Conservation (phyloP, 2,329 filamentous ascomycete species). For the Pezicula radicicola region DNA sequence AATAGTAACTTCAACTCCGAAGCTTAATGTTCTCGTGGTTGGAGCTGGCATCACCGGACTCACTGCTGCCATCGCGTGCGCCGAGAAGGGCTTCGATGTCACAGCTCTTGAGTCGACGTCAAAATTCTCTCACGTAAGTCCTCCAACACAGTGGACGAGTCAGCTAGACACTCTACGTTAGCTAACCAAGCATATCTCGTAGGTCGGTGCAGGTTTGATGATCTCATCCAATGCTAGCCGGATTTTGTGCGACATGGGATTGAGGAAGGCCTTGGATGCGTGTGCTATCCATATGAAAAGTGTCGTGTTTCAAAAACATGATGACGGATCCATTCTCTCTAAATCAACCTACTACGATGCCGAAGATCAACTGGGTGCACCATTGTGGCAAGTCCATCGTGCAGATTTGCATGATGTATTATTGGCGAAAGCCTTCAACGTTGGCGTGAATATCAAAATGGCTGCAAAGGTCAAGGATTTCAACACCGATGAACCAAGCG, state of each 20-base stretch:
- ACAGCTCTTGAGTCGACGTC: background rate
- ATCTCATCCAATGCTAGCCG: no score
- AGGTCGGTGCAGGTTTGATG: no score
- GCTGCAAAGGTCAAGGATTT: no score
- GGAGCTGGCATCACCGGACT: conserved; percentile 1
- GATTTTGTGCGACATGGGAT: no score
- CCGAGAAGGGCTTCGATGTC: background rate
- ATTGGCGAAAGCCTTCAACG: background rate
- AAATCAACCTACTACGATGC: background rate
- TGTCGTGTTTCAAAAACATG: background rate
- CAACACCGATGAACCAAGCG: background rate
- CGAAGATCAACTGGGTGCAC: background rate
- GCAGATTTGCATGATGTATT: conserved; percentile 5
- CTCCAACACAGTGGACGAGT: no score
- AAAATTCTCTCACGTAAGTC: background rate
- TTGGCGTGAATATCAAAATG: background rate
- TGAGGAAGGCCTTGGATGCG: no score
- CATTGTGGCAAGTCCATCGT: conserved; percentile 2
- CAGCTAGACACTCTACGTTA: no score
- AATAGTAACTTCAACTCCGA: no score
- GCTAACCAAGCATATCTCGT: no score
- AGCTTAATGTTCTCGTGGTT: background rate
- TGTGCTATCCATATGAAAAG: background rate
- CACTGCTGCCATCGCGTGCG: background rate
- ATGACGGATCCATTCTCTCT: background rate